Evolutionary conservation across 257 asterid species (phyloP).

Genomic region (Dorcoceras hygrometricum): DNA sequence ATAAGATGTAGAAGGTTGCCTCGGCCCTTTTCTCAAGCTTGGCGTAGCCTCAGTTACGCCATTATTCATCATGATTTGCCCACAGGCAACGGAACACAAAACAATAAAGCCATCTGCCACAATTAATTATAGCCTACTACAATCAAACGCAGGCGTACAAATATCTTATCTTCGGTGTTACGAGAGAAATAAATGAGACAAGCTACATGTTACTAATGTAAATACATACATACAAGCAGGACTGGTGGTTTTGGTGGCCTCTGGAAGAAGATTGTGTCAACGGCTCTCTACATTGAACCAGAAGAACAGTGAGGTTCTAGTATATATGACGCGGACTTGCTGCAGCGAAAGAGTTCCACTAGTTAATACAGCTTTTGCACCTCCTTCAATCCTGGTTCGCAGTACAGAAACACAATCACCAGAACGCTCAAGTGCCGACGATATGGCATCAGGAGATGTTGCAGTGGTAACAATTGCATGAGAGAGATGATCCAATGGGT

Average conservation of each 20-base stretch:
- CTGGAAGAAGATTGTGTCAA: background rate
- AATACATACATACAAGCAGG: background rate
- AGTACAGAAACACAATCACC: conserved; percentile 38
- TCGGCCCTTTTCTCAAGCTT: background rate
- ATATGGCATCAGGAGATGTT: conserved; percentile 16
- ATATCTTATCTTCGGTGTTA: background rate
- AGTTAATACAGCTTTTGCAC: conserved; percentile 52
- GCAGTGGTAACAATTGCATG: conserved; percentile 95
- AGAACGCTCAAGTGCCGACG: conserved; percentile 32
- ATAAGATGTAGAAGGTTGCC: too few species aligned
- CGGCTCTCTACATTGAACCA: conserved; percentile 45
- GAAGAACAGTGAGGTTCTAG: conserved; percentile 48
- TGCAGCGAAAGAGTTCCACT: conserved; percentile 50
- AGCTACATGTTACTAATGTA: too few species aligned
- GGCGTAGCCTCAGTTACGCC: background rate
- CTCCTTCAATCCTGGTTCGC: conserved; percentile 51
- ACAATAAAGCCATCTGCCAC: conserved; percentile 2
- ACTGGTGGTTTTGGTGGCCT: background rate
- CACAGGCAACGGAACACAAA: background rate
- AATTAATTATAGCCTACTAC: background rate
- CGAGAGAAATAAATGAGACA: background rate
- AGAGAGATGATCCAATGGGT: conserved; percentile 92
- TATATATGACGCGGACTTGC: conserved; percentile 44
- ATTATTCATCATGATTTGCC: background rate
- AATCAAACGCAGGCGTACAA: background rate